Evolutionary conservation across 139 green algal genomes (phyloP), one percentile per base, ranked within the genome.

Genomic region (Chlamydomonas schloesseri): DNA sequence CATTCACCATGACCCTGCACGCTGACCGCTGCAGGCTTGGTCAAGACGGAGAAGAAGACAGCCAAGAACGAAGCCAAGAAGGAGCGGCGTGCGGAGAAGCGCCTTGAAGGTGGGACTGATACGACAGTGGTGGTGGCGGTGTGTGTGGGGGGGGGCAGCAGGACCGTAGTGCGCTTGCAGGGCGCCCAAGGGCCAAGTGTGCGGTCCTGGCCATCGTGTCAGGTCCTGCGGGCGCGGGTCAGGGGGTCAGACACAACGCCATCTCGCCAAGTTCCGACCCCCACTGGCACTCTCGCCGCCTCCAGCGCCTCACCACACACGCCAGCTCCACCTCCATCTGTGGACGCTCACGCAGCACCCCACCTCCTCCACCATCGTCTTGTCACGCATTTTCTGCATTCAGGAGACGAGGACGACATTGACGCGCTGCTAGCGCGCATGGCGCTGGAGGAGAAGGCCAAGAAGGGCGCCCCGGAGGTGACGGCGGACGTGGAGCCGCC

Each of bases 31-130:
- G 82, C 84, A 64, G 97, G 96, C 33, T 81, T 87, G 8, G 84
- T 90, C 10, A 99, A 99, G 87, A 99, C 96, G 6, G 93, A 94
- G 14, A 98, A 98, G 77, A 98, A 90, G 62, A 90, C 89, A 24
- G 42, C 92, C 28, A 94, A 95, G 47, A 98, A 98, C 47, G 89
- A 95, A 72, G 83, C 64, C 23, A 96, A 95, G 71, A 91, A 93
- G 29, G 82, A 94, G 69, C 88, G 92, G 8, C 83, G 94, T 17
- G 78, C 88, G 0, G 80, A 89, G 3, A 93, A 93, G 68, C 34
- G 50, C 37, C 58, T 93, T 24, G 82, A 87, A 14, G 86, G 75
- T 81, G 31, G 2, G 31, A 72, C 9, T 26, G 6, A 8, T 17
- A 11, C 29, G 29, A 14, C 8, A 8, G 28, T 18, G 13, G 29